Base-by-base conservation (phyloP, 208 protist species). In the Angomonas deanei region DNA sequence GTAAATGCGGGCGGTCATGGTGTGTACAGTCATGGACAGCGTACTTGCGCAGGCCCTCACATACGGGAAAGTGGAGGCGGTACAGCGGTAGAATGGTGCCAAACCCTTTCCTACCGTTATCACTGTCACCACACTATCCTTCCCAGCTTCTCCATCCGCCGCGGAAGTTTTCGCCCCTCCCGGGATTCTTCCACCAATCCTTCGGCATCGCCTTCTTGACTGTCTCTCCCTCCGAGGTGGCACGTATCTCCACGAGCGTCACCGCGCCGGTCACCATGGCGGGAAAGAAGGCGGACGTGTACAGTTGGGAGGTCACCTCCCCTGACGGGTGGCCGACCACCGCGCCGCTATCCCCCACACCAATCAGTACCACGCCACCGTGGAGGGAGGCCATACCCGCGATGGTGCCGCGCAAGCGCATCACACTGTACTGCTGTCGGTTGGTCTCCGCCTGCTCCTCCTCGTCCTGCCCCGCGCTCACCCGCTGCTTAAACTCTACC, bases 401-500 rank as follows among this genome's bases (percentile, higher is more conserved):
- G 23, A 95, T 77, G 0, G 86, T 93, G 66, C 91, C 66, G 6
- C 89, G 85, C 57, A 95, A 71, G 4, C 89, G 83, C 58, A 93
- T 83, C 24, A 74, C 50, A 54, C 89, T 77, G n/a, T 63, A 48
- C 50, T 1, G 1, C 33, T 8, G 8, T 26, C 3, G 21, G 47
- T 47, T 13, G 56, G 33, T 28, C 1, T 58, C 50, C 24, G 47
- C 17, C 10, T 4, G 15, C 24, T 10, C 28, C 42, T 52, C 6
- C 27, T 27, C 26, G 6, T 10, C 33, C 13, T 52, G 6, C 4
- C 21, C 0, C 1, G 32, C 38, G 8, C 57, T 48, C 21, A 85
- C 64, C 1, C 57, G 60, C 2, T 75, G 61, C 67, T 94, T 94
- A 70, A 94, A 92, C 82, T 94, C 88, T 1, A 92, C 81, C 48